Conservation (phyloP, 441 rosid species). For the Pelargonium australe region DNA sequence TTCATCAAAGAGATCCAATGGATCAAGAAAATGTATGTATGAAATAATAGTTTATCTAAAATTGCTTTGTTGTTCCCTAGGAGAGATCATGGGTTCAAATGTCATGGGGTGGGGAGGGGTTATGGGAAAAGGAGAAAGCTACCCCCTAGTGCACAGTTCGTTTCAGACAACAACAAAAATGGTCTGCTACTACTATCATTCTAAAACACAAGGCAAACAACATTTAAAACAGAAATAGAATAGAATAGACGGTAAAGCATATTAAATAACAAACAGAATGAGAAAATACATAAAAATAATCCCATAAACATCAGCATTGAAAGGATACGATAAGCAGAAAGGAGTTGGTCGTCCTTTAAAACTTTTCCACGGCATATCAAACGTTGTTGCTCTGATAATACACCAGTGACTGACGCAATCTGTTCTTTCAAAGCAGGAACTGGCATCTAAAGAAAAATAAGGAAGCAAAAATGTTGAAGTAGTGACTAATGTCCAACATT, state of each 20-base stretch:
- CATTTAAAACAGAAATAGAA: neutral
- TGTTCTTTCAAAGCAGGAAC: slow-evolving; percentile 94
- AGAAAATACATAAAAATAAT: neutral
- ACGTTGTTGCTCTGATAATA: slow-evolving; percentile 84
- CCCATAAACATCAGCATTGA: neutral
- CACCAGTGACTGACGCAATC: slow-evolving; percentile 89
- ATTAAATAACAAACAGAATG: neutral
- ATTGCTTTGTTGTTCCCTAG: neutral
- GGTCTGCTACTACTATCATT: neutral
- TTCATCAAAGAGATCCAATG: neutral
- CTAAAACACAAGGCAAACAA: slow-evolving; percentile 1
- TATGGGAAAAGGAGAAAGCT: no score
- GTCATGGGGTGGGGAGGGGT: no score
- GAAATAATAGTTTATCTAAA: neutral
- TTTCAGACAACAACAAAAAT: no score
- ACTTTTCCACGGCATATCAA: slow-evolving; percentile 93
- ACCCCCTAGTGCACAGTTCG: no score
- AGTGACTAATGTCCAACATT: no score
- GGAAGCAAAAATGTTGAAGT: neutral
- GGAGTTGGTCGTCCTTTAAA: slow-evolving; percentile 85
- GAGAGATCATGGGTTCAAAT: no score
- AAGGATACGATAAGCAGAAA: slow-evolving; percentile 98
- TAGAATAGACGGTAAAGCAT: neutral
- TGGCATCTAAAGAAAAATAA: slow-evolving; percentile 50
- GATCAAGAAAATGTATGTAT: neutral